Base-by-base conservation (phyloP, 805 yeast species). In the Metschnikowia gelsemii region DNA sequence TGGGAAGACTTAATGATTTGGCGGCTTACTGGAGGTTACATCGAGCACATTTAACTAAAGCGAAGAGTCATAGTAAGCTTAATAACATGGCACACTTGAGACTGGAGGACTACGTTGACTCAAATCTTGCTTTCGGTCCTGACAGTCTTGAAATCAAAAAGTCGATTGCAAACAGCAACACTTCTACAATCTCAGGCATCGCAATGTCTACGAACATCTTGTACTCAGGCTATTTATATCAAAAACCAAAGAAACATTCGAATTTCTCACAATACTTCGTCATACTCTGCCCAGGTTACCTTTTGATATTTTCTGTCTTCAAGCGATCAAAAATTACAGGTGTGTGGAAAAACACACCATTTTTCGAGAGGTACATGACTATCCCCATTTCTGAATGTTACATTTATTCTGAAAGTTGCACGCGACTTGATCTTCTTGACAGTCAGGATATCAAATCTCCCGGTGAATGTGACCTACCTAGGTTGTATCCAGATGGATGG, bases 401-500 rank as follows among this genome's bases (percentile, higher is more conserved):
- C 57, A 72, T 87, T 3, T 87, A 87, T 61, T 79, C 93, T 1
- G 96, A 91, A 1, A 59, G 72, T 2, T 61, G 76, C 1, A 78
- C 90, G 2, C 72, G 70, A 9, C 56, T 72, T 24, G 89, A 83
- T 48, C 63, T 88, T 20, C 56, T 82, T 22, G 56, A 58, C 3
- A 61, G 77, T 9, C 75, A 68, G 36, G 63, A 58, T 17, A 73
- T 30, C 7, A 46, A 71, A n/a, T 62, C 70, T 32, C 83, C 85
- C 0, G 86, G 83, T 0, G 72, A 69, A 4, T 72, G 74, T 35
- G 63, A 81, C 0, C 57, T 84, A 22, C 96, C 97, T 0, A 66
- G 95, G 25, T 67, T 84, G 0, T 89, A 85, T 56, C 63, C 74
- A 1, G 95, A 89, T 61, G 96, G 96, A 0, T 84, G 95, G 88